Evolutionary conservation across 352 stramenopile species (phyloP), one percentile per base, ranked within the genome.

Genomic region (Phytopythium aichiense): DNA sequence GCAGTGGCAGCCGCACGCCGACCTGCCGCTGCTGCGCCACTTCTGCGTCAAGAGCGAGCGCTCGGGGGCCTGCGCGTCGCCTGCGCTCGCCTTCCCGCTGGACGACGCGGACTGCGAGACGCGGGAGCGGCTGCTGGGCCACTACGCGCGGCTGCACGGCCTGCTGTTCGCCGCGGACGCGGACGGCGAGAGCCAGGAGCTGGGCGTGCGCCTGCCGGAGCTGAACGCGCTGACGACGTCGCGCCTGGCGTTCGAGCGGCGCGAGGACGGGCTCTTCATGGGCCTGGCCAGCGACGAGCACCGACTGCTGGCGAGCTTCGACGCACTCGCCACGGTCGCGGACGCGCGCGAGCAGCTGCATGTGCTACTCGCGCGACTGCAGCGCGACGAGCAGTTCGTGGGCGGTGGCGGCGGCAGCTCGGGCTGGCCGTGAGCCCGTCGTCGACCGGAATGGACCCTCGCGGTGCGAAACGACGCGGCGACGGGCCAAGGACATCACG

Each of bases 11-110:
- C 79, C 78, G 1, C 81, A 91, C 58, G 59, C 52, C 23, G 75
- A 89, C 51, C 61, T 91, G 20, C 77, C 75, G 9, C 60, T 88
- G 48, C 54, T 91, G 45, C 72, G 78, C 52, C 81, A 91, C 63
- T 89, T 89, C 49, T 67, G 88, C 13, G 88, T 74, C 76, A 88
- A 89, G 68, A 87, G 83, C 48, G 81, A 91, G 65, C 67, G 77
- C 42, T 84, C 79, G 2, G 77, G 79, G 11, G 79, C 88, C 59
- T 91, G 81, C 30, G 73, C 74, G 0, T 37, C 66, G 18, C 73
- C 81, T 0, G 62, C 71, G 35, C 66, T 84, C 20, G 55, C 65
- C 7, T 86, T 84, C 33, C 78, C 78, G 4, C 81, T 90, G 33
- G 69, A 81, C 25, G 50, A 67, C 8, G 61, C 58, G 1, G 70